Conservation (phyloP, 2,329 filamentous ascomycete genomes). For the Venturia effusa region DNA sequence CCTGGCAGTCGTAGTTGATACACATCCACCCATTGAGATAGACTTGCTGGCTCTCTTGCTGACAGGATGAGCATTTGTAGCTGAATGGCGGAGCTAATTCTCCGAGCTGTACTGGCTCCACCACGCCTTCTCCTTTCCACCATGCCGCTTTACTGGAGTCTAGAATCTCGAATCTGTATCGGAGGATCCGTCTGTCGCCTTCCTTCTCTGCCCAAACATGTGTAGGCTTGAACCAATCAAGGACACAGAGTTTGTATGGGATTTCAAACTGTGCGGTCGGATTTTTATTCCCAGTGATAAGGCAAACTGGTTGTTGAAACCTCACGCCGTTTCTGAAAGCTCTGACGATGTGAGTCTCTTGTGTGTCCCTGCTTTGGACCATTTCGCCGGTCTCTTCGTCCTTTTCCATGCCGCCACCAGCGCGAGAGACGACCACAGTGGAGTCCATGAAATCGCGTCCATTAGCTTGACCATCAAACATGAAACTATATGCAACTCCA, state of each 20-base stretch:
- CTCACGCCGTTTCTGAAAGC: conserved; percentile 37
- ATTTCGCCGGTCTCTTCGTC: conserved; percentile 31
- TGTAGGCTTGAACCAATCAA: conserved; percentile 59
- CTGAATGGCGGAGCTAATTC: conserved; percentile 22
- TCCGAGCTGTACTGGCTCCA: conserved; percentile 22
- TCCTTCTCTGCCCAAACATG: conserved; percentile 56
- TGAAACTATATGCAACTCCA: conserved; percentile 39
- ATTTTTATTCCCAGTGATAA: conserved; percentile 41
- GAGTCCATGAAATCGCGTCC: conserved; percentile 47
- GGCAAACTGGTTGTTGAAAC: conserved; percentile 39
- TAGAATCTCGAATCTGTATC: conserved; percentile 56
- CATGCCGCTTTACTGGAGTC: conserved; percentile 41
- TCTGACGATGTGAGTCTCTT: conserved; percentile 16
- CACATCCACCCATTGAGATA: conserved; percentile 48
- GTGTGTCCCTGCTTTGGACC: conserved; percentile 35
- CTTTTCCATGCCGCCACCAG: conserved; percentile 44
- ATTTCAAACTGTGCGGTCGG: conserved; percentile 32
- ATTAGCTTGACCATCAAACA: conserved; percentile 47
- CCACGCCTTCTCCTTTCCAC: conserved; percentile 39
- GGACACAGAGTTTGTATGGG: conserved; percentile 50
- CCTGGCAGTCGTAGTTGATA: conserved; percentile 38
- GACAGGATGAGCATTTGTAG: conserved; percentile 27
- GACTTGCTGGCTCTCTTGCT: conserved; percentile 23
- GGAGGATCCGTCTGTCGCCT: conserved; percentile 34
- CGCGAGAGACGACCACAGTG: conserved; percentile 52